Evolutionary conservation across 1,139 yeast species (phyloP).

Genomic region (Diutina sp.): DNA sequence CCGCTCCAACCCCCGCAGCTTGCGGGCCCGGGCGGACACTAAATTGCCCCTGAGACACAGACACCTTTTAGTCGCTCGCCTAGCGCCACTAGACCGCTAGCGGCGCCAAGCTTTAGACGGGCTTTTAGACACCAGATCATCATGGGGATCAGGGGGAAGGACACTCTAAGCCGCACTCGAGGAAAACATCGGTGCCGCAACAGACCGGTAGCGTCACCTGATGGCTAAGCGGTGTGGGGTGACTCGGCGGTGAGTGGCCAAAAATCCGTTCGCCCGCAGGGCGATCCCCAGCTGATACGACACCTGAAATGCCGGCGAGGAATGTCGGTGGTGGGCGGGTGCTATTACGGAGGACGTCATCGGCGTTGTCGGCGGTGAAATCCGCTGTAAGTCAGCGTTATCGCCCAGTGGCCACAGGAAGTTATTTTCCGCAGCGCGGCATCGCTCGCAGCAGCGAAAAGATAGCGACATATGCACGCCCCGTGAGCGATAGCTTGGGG

Average conservation of each 20-base stretch:
- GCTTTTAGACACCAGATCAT: too few relatives aligned
- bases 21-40: too few relatives aligned
- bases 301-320: background rate
- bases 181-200: too few relatives aligned
- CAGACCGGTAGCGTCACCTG: too few relatives aligned
- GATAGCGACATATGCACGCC: background rate
- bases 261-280: too few relatives aligned
- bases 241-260: too few relatives aligned
- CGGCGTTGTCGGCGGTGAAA: background rate
- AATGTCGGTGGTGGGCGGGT: background rate
- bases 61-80: background rate
- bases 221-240: background rate
- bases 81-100: too few relatives aligned
- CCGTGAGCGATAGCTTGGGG: background rate
- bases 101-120: too few relatives aligned
- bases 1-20: background rate
- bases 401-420: background rate
- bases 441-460: background rate
- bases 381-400: background rate
- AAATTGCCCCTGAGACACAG: background rate
- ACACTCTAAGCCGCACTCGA: too few relatives aligned
- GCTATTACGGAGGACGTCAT: background rate
- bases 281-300: background rate
- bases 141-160: too few relatives aligned
- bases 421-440: background rate